phyloP scores from a whole-genome alignment of 805 yeast genomes.

The Metschnikowia koreensis region DNA sequence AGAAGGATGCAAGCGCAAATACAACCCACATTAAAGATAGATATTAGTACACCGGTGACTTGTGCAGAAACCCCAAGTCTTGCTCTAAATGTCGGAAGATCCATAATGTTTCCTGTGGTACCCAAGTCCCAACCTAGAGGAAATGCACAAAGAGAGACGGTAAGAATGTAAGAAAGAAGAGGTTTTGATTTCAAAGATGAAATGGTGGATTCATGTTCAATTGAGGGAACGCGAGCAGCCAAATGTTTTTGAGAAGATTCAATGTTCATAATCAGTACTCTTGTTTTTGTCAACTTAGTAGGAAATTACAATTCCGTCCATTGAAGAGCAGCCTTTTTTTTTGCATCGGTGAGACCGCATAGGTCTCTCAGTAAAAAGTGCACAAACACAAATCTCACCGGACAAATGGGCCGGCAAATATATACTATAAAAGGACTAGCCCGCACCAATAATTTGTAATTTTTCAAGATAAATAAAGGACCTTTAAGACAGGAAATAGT shows the following conservation, averaged over 20 bases:
- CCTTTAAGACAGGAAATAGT: background rate
- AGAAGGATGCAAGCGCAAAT: conserved; percentile 9
- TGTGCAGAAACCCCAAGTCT: conserved; percentile 6
- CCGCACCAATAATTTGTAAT: background rate
- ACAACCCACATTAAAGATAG: conserved; percentile 11
- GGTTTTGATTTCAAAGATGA: background rate
- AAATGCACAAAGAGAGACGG: conserved; percentile 8
- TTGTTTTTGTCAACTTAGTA: background rate
- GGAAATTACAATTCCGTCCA: background rate
- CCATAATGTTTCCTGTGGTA: conserved; percentile 13
- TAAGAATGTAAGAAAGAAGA: conserved; percentile 3
- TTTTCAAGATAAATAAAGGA: background rate
- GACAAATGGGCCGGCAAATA: background rate
- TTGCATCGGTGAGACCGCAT: background rate
- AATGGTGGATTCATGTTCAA: background rate
- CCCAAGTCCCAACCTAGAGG: conserved; percentile 16
- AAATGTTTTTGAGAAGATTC: conserved; percentile 1
- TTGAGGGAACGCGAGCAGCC: conserved; percentile 7
- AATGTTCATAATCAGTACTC: background rate
- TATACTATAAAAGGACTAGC: too few relatives aligned
- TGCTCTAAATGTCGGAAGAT: conserved; percentile 9
- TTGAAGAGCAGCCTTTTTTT: background rate
- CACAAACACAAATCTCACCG: background rate
- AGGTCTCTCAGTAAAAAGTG: background rate
- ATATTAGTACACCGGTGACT: conserved; percentile 4